Evolutionary conservation across 1,284 basidiomycete genomes (phyloP).

Genomic region (Naganishia sp.): DNA sequence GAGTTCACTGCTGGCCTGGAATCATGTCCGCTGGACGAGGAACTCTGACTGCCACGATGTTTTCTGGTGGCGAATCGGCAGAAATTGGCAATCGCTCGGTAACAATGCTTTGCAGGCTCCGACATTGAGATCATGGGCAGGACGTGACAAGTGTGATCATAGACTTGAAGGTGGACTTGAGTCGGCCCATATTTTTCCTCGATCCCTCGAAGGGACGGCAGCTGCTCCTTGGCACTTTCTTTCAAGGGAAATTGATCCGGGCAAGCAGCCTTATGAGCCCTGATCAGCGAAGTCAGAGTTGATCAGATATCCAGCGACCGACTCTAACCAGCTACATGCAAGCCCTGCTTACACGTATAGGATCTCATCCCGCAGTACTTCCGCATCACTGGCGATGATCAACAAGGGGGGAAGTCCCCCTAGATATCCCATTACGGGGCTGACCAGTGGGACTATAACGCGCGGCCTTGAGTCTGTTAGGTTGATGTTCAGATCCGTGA

Average conservation of each 20-base stretch:
- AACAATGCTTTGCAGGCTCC: constrained; percentile 34
- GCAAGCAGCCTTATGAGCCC: constrained; percentile 88
- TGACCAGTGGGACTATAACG: constrained; percentile 11
- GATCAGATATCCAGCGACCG: constrained; percentile 5
- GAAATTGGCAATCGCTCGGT: constrained; percentile 33
- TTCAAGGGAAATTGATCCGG: constrained; percentile 72
- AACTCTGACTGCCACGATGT: constrained; percentile 8
- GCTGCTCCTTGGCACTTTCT: constrained; percentile 63
- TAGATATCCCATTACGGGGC: constrained; percentile 74
- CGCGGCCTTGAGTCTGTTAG: no score
- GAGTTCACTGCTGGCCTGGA: neutral
- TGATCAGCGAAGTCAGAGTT: constrained; percentile 49
- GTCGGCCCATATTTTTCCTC: constrained; percentile 69
- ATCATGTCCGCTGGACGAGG: constrained; percentile 2
- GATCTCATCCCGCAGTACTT: constrained; percentile 90
- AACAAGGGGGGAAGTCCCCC: constrained; percentile 88
- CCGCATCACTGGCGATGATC: constrained; percentile 83
- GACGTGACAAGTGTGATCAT: constrained; percentile 58
- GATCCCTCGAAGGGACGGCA: constrained; percentile 68
- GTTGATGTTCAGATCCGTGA: no score
- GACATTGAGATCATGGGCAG: constrained; percentile 76
- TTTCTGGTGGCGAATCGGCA: constrained; percentile 25
- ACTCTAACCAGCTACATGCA: neutral
- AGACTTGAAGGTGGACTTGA: constrained; percentile 82
- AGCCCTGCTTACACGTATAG: constrained; percentile 70